Evolutionary conservation across 192 early-diverging fungal genomes (phyloP), one percentile per base, ranked within the genome.

Genomic region (Powellomyces hirtus): DNA sequence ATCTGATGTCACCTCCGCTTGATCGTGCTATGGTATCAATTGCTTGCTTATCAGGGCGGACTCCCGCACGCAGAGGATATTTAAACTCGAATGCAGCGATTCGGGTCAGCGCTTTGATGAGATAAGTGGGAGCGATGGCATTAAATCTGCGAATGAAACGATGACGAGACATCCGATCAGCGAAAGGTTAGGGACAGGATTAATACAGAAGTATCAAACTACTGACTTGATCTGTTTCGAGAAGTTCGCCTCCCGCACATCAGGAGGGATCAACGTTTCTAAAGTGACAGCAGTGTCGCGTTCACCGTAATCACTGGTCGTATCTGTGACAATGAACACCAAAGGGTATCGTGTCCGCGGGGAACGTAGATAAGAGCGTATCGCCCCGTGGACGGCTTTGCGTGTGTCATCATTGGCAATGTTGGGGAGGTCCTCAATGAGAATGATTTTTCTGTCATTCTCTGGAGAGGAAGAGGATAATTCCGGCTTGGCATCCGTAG

Each of bases 381-480:
- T 66, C 20, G 64, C 38, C n/a, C 64, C 16, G 31, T 80, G 79
- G 50, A 76, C 62, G 20, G 49, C 64, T 8, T 37, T 31, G 5
- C 75, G 71, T 1, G 70, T 72, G 10, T 18, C 4, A 4, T 42
- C 33, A 38, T 77, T 13, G 11, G 68, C 37, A 8, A 77, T 52
- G 56, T 80, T 80, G 11, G 79, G 79, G 16, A 81, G 63, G 38
- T 81, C 79, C 62, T 81, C 79, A 24, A 81, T 50, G 1, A 81
- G 44, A 64, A 81, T 76, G n/a, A 81, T 26, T 45, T 76, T 76
- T 27, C 57, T 37, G 22, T 27, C 31, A 38, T 55, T 50, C 4
- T 4, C 4, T 29, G 40, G 49, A 8, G 13, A n/a, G 46, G 40
- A 46, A 16, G 59, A 31, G 14, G 20, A 61, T n/a, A n/a, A n/a